Evolutionary conservation across 768 basidiomycete genomes (phyloP), one percentile per base, ranked within the genome.

Genomic region (Wakefieldia striispora): DNA sequence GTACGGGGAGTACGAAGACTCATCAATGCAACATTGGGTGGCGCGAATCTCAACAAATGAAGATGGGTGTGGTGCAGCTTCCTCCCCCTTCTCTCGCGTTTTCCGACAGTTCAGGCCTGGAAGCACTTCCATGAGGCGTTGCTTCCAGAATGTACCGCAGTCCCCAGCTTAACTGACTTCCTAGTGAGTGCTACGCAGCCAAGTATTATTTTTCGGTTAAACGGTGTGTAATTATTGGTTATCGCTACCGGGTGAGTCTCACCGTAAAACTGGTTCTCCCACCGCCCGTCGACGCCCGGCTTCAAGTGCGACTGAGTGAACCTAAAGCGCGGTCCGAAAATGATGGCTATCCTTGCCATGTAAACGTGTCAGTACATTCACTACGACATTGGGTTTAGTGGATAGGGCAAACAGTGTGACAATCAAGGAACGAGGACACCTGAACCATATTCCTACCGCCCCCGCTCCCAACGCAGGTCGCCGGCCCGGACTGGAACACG

Each of bases 31-130:
- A 20, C 21, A 46, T 9, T 37, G 20, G 42, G 45, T 33, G 37
- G 56, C 45, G 47, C 42, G 43, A 48, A 51, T 61, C 46, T 52
- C 40, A 23, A 33, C 35, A 36, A 31, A 33, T n/a, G 26, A 53
- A 50, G 36, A 53, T 35, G 29, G 29, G 12, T 29, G 14, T 23
- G 12, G 35, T 26, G 27, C 27, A 21, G 14, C 5, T 42, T 31
- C 21, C 41, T 23, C 39, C 20, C 23, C 24, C 23, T 43, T 27
- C 27, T 17, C 27, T 31, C 47, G 49, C 12, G 16, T 51, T 33
- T 51, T 58, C 20, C 20, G 56, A 49, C 14, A 34, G 19, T 16
- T 49, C 40, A 43, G 50, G 42, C 39, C 46, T 46, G 31, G 38
- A 40, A 49, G 46, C 45, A 50, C 26, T 27, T 39, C 43, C 45